Base-by-base conservation (phyloP, 1,284 basidiomycete species). In the Microbotryum silenes-acaulis region DNA sequence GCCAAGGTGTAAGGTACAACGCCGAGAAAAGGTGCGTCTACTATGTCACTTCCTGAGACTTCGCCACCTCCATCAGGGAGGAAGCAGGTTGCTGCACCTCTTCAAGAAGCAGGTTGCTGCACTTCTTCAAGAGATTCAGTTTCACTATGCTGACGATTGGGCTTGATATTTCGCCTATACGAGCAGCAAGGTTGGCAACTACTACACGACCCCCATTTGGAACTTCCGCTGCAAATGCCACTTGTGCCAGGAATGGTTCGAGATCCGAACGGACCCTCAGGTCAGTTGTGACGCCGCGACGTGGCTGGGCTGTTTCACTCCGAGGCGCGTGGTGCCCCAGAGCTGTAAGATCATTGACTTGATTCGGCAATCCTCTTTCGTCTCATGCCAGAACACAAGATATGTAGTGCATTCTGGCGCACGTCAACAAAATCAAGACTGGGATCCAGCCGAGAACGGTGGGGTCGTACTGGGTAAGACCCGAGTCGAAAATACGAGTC, bases 161-260 rank as follows among this genome's bases (percentile, higher is more conserved):
- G 37, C 37, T 16, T 42, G 16, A 42, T 18, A 18, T 18, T 18
- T 18, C 16, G 14, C 9, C 86, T 42, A 18, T 42, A 6, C 37
- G 37, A 42, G 37, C 37, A 42, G 86, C 77, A 96, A 94, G 76
- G 83, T 96, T 21, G 96, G 93, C n/a, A 85, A 83, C 67, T 98
- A 99, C 77, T 91, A 89, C 73, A 88, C 86, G 25, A 97, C 93
- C 0, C 89, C 92, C 3, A 96, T 99, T 58, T 97, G 81, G 75
- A 87, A 85, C 0, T 99, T 99, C 74, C 82, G 89, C 46, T 98
- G 94, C 78, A 98, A 97, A 80, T 98, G 96, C 73, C 91, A 96
- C 74, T 77, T 94, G 2, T 98, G 96, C 72, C 83, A 85, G 25
- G 33, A 57, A 14, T 91, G 88, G 88, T 97, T 99, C 67, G 93